Evolutionary conservation across 305 asterid species (phyloP).

Genomic region (Solanum hybrid): DNA sequence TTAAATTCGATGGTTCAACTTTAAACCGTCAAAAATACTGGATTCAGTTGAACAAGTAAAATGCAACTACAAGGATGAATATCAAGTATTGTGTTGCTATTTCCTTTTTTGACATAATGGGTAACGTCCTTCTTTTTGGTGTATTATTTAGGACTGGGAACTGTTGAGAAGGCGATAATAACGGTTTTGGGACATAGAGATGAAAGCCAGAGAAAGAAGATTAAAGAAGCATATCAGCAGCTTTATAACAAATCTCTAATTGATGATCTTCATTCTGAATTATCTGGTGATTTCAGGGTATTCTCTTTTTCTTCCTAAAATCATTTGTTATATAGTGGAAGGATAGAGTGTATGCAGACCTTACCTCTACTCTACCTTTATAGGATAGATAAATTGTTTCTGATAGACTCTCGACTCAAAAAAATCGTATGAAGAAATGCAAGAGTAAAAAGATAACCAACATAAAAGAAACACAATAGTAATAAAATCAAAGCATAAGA

Average conservation of each 20-base stretch:
- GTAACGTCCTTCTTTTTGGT: not conserved
- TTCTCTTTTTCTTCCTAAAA: not conserved
- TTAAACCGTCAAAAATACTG: not conserved
- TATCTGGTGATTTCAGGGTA: slow-evolving; percentile 77
- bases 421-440: not conserved
- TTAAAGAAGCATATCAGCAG: slow-evolving; percentile 43
- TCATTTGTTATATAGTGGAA: too few relatives aligned
- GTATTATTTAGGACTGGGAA: slow-evolving; percentile 46
- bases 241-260: slow-evolving; percentile 46
- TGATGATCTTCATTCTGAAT: slow-evolving; percentile 41
- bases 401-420: not conserved
- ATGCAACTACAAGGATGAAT: not conserved
- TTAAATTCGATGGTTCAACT: not conserved
- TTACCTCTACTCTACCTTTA: not conserved
- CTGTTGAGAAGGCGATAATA: slow-evolving; percentile 55
- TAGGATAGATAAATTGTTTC: not conserved
- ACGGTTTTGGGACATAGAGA: slow-evolving; percentile 50
- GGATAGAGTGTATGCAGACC: not conserved
- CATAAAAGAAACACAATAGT: not conserved
- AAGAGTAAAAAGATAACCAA: not conserved
- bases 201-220: slow-evolving; percentile 50
- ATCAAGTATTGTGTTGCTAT: not conserved
- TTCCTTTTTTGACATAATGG: not conserved
- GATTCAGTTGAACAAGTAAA: not conserved
- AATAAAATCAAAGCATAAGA: not conserved